Evolutionary conservation across 305 asterid species (phyloP), one percentile per base, ranked within the genome.

Genomic region (Solanum hybrid): DNA sequence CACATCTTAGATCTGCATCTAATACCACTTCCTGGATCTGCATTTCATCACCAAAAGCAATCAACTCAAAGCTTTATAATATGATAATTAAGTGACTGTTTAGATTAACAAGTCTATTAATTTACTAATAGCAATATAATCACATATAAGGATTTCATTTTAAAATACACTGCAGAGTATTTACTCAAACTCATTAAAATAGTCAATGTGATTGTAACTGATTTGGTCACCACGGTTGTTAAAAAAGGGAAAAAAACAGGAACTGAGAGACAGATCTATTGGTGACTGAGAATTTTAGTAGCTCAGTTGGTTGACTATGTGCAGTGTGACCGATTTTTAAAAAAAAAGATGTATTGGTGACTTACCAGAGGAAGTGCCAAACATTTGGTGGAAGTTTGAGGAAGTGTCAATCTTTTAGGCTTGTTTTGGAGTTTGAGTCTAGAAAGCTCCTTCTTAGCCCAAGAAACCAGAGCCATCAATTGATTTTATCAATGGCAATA

Each of bases 1-100:
- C 89, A 90, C 94, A 92, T 35, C 89, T 26, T 28, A 92, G 81
- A 89, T 92, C 93, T 79, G 92, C 92, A 88, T 89, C 87, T 87
- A 92, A 20, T 22, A 86, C 84, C 81, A 90, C 90, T 77, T 92
- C 92, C 67, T 89, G 73, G 13, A 33, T 75, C 93, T 88, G 91
- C 91, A 40, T 42, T 37, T 88, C 39, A 29, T 33, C 31, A 39
- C 31, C 80, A 57, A 78, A 80, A 13, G 22, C 28, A 67, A 28
- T 16, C 24, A 82, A 82, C 73, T 82, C 87, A 81, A 40, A 40
- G 22, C 36, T 37, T 31, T 39, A 6, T 80, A 80, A 51, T 20
- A 33, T 13, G 2, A 69, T 31, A 80, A 24, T 37, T 33, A 31
- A 8, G 26, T 33, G 40, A 16, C 26, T 33, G 2, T 31, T 31